Base-by-base conservation (phyloP, 2,329 filamentous ascomycete species). In the Aspergillus quadrilineatus region DNA sequence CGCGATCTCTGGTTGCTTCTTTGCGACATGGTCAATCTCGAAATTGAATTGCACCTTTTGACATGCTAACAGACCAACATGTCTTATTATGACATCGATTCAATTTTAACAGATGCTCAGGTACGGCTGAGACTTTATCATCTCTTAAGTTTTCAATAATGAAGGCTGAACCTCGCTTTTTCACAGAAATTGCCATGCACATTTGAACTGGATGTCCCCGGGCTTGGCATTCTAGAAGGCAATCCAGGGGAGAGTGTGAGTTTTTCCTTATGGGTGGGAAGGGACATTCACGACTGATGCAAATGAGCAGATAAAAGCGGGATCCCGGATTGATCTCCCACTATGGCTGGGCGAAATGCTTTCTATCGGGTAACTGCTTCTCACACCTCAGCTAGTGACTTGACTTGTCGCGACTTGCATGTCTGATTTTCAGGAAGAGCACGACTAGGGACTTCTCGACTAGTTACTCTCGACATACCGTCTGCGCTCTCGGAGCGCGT, bases 321-420 rank as follows among this genome's bases (percentile, higher is more conserved):
- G 90, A 58, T 93, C 91, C 0, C 86, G 87, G 43, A 81, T 97
- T 46, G 84, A 89, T 60, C 85, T 97, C 1, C 94, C 94, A 1
- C 82, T 97, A 63, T 99, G 94, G 94, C 86, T 99, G 10, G 92
- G 89, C 64, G 90, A 96, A 74, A 93, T 97, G 84, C 89, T 99
- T 51, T 76, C 75, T 9, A 76, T 75, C 52, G 74, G 78, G 79
- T 81, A 72, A 64, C 67, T 63, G 36, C 46, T 42, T 43, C 22
- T 37, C 29, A 26, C 15, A 32, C 48, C n/a, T 50, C 30, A 47
- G 12, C 28, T 37, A 22, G 29, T 4, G 15, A 28, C 41, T 6
- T 52, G 48, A 42, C n/a, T 37, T 41, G 17, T 49, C 22, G 17
- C 3, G 15, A 29, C 15, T 28, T 6, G 8, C 6, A 29, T 28